Evolutionary conservation across 352 stramenopile genomes (phyloP), one percentile per base, ranked within the genome.

Genomic region (Halophytophthora batemanensis): DNA sequence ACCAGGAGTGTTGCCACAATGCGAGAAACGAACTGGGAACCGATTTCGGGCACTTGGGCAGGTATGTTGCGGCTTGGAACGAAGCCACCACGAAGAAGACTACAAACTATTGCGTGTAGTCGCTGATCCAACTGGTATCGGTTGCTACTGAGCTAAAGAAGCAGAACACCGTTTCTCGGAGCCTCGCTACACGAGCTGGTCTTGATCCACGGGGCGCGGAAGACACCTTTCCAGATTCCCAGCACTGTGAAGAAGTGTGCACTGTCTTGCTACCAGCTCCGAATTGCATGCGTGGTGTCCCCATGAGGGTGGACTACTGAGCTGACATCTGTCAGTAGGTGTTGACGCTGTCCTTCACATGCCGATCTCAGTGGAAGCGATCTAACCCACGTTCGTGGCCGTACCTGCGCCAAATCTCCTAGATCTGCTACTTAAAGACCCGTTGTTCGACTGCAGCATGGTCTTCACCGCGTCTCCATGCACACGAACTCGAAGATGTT

Each of bases 51-150:
- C 29, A 14, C 44, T 45, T 57, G 50, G 18, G 31, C 12, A 57
- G 31, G 22, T 57, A 57, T 39, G 45, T 57, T 15, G 23, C 33
- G 21, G 34, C 33, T 21, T 57, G 50, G 50, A 57, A 56, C 34
- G 34, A 55, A 13, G 25, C 25, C 4, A 31, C 25, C 25, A 8
- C 25, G 21, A 33, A 56, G 11, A 48, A 47, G 12, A 33, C 18
- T 31, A 2, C 2, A 3, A 18, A 10, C 12, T 56, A 49, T 19
- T 39, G 39, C 13, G 28, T 28, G 2, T 48, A 48, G 10, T 39
- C 49, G 18, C 48, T 39, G 14, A 18, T 15, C 8, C 25, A 8
- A 8, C 25, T 8, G 25, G 25, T 10, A 8, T 31, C 8, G 25
- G 25, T 31, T 8, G 4, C 25, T 31, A 8, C 25, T 31, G 25